These are phyloP conservation scores for Perkinsus olseni DNA, from an alignment of 169 alveolate species.

Conservation along the genomic window DNA sequence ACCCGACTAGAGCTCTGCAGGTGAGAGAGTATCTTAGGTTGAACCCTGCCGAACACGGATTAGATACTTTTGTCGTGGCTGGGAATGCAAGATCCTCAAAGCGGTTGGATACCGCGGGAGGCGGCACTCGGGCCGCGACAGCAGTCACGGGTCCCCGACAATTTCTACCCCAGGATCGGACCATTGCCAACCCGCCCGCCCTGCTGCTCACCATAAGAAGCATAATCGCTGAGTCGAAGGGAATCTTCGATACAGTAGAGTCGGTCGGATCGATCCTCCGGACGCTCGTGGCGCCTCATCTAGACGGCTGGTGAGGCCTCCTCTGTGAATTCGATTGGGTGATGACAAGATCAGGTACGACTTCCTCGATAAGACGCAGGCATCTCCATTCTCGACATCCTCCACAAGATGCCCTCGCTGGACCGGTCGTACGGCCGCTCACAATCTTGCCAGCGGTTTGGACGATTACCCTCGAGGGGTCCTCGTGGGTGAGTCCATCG, in stretches of 20 bases:
- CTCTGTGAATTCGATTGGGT: no score
- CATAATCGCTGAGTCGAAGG: not conserved
- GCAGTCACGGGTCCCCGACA: constrained; percentile 43
- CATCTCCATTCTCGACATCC: no score
- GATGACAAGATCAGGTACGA: no score
- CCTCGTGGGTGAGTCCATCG: constrained; percentile 12
- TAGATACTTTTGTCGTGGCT: constrained; percentile 58
- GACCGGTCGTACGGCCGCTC: constrained; percentile 45
- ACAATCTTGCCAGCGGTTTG: constrained; percentile 49
- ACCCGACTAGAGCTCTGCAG: constrained; percentile 7
- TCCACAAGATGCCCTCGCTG: constrained; percentile 19
- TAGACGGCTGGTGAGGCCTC: no score
- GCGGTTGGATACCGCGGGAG: constrained; percentile 76
- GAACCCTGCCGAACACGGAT: not conserved
- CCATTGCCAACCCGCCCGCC: constrained; percentile 64
- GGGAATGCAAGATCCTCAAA: constrained; percentile 43
- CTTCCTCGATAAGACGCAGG: no score
- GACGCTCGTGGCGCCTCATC: no score
- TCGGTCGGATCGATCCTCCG: no score
- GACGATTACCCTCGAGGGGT: constrained; percentile 63
- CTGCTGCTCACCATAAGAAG: constrained; percentile 38
- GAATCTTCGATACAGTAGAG: no score
- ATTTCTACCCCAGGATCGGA: constrained; percentile 39
- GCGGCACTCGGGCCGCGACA: constrained; percentile 59
- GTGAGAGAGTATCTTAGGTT: no score